Evolutionary conservation across 2,329 filamentous ascomycete species (phyloP).

Genomic region (Ophiostoma sp.): DNA sequence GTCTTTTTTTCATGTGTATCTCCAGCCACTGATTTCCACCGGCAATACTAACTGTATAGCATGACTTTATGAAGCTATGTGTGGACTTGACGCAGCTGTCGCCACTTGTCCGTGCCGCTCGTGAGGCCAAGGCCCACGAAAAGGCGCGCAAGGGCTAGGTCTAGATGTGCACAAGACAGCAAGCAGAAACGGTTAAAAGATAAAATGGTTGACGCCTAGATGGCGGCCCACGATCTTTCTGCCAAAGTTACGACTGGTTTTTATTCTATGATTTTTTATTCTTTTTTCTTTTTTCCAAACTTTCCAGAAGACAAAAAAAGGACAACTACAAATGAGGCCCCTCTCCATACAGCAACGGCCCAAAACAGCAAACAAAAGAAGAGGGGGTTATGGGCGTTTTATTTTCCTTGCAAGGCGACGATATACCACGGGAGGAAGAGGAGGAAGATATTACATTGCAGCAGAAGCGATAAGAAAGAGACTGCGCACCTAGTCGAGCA

Average conservation of each 20-base stretch:
- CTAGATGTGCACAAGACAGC: not conserved
- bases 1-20: constrained; percentile 34
- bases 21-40: constrained; percentile 19
- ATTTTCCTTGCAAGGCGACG: constrained; percentile 10
- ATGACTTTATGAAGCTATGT: constrained; percentile 74
- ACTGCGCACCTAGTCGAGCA: not conserved
- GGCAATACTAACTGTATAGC: constrained; percentile 45
- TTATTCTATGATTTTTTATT: not conserved
- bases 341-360: not conserved
- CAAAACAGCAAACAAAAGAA: not conserved
- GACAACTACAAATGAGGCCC: not conserved
- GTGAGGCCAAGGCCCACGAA: constrained; percentile 80
- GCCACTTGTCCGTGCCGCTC: constrained; percentile 78
- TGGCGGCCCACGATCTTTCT: not conserved
- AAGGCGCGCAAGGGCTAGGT: constrained; percentile 62
- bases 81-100: constrained; percentile 71
- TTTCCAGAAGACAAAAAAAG: not conserved
- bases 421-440: constrained; percentile 11
- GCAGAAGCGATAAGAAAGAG: not conserved
- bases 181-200: constrained; percentile 27
- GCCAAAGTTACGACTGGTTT: not conserved
- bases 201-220: not conserved
- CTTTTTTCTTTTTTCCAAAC: not conserved
- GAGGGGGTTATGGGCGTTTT: not conserved
- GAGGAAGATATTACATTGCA: not conserved